These are phyloP conservation scores for Suillus ampliporus DNA, from an alignment of 768 basidiomycete species.

Conservation along the genomic window DNA sequence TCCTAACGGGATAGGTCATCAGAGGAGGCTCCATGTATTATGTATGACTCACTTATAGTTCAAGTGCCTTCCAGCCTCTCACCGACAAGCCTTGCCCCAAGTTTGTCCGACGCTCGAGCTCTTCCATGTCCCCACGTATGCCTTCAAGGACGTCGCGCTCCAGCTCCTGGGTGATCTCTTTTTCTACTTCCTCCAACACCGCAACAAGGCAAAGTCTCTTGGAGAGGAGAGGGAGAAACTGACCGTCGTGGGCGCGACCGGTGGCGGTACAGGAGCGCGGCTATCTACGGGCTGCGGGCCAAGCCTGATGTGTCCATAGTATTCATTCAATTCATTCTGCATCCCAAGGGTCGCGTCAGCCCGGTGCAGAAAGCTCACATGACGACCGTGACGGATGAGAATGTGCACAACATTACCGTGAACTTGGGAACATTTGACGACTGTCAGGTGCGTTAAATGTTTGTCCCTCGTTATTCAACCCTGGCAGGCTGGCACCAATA, in stretches of 20 bases:
- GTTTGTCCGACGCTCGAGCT: conserved; percentile 88
- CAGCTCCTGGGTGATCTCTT: conserved; percentile 97
- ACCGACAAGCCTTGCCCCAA: conserved; percentile 41
- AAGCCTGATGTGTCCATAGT: conserved; percentile 96
- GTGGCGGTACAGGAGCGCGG: conserved; percentile 98
- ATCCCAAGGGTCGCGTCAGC: conserved; percentile 95
- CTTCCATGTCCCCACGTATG: conserved; percentile 97
- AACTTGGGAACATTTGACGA: conserved; percentile 96
- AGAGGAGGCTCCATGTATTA: too few species aligned
- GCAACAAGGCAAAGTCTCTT: conserved; percentile 69
- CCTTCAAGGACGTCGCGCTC: conserved; percentile 98
- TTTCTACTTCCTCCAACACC: conserved; percentile 87
- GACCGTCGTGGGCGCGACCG: conserved; percentile 96
- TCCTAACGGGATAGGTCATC: too few species aligned
- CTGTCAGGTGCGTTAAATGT: conserved; percentile 81
- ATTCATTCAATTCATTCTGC: conserved; percentile 99
- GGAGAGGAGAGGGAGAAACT: conserved; percentile 68
- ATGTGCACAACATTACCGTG: conserved; percentile 94
- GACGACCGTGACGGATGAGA: conserved; percentile 94
- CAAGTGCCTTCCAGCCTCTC: conserved; percentile 47
- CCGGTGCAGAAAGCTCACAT: conserved; percentile 99
- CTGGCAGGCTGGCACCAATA: too few species aligned
- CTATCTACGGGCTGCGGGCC: conserved; percentile 94
- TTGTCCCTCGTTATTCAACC: neutral
- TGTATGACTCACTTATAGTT: too few species aligned